phyloP scores from a whole-genome alignment of 176 grass and related monocot genomes.

The Typha latifolia region DNA sequence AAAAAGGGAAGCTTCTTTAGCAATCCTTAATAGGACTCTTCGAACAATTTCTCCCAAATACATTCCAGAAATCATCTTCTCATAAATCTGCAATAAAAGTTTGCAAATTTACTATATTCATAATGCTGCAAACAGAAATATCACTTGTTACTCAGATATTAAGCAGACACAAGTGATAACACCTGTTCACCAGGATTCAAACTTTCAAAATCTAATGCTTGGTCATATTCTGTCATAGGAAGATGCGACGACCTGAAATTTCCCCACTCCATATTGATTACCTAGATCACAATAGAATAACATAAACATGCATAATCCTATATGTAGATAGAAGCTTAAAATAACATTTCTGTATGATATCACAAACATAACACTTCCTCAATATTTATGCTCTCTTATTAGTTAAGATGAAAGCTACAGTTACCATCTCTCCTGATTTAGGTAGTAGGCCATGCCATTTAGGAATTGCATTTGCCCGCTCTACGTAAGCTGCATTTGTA shows the following conservation, averaged over 20 bases:
- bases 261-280: slow-evolving; percentile 86
- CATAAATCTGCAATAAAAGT: slow-evolving; percentile 42
- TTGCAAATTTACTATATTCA: neutral
- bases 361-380: neutral
- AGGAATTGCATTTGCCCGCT: slow-evolving; percentile 50
- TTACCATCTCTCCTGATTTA: slow-evolving; percentile 61
- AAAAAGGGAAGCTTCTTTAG: slow-evolving; percentile 52
- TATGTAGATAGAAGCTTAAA: neutral
- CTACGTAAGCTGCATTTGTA: slow-evolving; percentile 82
- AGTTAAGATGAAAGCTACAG: slow-evolving; percentile 1
- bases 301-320: neutral
- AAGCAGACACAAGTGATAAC: neutral
- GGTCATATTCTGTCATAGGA: slow-evolving; percentile 67
- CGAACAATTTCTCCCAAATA: slow-evolving; percentile 76
- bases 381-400: slow-evolving; percentile 1
- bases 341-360: neutral
- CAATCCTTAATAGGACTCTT: slow-evolving; percentile 56
- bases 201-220: slow-evolving; percentile 61
- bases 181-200: slow-evolving; percentile 87
- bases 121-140: neutral
- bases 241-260: slow-evolving; percentile 74
- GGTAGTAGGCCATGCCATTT: slow-evolving; percentile 53
- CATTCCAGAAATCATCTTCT: slow-evolving; percentile 90
- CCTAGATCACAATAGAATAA: slow-evolving; percentile 24
- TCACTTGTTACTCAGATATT: neutral